Percentiles rank a stretch among this genome's conserved stretches.
phyloP scores from a whole-genome alignment of 208 protist genomes.

The Dictyostelium gargantuum region DNA sequence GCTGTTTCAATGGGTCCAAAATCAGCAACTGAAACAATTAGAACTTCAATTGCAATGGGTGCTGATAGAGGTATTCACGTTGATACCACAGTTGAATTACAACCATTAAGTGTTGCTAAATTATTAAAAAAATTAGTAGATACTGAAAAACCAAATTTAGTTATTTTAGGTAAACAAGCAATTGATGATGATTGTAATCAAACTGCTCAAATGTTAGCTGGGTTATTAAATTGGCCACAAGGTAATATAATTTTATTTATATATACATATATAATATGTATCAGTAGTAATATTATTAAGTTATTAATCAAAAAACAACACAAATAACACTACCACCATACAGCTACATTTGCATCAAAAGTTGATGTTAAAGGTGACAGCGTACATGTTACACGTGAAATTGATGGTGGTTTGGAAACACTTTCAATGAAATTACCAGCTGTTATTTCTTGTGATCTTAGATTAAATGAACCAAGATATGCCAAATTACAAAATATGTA shows the following conservation, averaged over 20 bases:
- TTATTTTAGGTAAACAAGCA: constrained; percentile 94
- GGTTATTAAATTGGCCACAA: constrained; percentile 93
- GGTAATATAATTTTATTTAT: constrained; percentile 43
- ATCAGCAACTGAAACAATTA: constrained; percentile 82
- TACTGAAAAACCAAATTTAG: constrained; percentile 79
- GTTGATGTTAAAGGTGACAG: constrained; percentile 68
- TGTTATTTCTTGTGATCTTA: constrained; percentile 83
- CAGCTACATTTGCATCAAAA: constrained; percentile 92
- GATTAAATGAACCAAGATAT: constrained; percentile 96
- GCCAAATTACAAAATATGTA: constrained; percentile 93
- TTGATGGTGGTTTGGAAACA: constrained; percentile 94
- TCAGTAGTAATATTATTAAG: background rate
- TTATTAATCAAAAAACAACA: background rate
- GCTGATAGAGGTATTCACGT: constrained; percentile 95
- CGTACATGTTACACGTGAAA: constrained; percentile 92
- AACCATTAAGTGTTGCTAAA: constrained; percentile 93
- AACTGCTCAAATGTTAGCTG: constrained; percentile 94
- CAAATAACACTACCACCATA: background rate
- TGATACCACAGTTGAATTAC: constrained; percentile 79
- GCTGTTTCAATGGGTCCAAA: constrained; percentile 93
- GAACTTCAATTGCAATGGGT: constrained; percentile 94
- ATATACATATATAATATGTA: background rate
- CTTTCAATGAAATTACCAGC: constrained; percentile 88
- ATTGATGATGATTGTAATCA: constrained; percentile 95
- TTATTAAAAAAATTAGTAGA: constrained; percentile 90